Evolutionary conservation across 352 stramenopile genomes (phyloP).

Genomic region (Pythium periplocum): DNA sequence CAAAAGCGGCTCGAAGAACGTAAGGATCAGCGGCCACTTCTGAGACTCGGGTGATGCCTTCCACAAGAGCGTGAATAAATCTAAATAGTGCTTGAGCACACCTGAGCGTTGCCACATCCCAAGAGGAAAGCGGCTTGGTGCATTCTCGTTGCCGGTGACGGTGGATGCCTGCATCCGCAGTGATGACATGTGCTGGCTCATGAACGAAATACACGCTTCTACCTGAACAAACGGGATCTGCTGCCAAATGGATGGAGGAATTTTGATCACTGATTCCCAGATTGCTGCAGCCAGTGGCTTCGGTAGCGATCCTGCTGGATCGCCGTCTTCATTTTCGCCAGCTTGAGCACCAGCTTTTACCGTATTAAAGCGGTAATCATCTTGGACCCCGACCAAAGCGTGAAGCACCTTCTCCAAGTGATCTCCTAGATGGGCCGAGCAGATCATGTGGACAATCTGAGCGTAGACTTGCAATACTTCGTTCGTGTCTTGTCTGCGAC

Average conservation of each 20-base stretch:
- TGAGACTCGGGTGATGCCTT: conserved; percentile 46
- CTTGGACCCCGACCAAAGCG: conserved; percentile 70
- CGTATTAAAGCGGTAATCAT: conserved; percentile 73
- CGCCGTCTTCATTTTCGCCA: conserved; percentile 7
- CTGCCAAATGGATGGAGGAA: conserved; percentile 17
- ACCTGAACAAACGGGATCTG: conserved; percentile 21
- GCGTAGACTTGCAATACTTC: conserved; percentile 71
- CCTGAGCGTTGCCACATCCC: conserved; percentile 54
- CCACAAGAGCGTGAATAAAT: conserved; percentile 71
- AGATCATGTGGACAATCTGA: conserved; percentile 67
- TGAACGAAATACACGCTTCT: conserved; percentile 18
- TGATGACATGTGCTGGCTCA: conserved; percentile 23
- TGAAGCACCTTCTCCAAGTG: conserved; percentile 81
- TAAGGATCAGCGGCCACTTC: conserved; percentile 63
- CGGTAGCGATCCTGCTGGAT: conserved; percentile 16
- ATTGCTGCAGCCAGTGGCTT: conserved; percentile 54
- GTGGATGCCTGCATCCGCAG: conserved; percentile 22
- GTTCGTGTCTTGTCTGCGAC: conserved; percentile 13
- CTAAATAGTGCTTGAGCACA: conserved; percentile 71
- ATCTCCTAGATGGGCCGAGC: conserved; percentile 56
- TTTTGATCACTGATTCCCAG: conserved; percentile 42
- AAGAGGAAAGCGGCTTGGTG: conserved; percentile 4
- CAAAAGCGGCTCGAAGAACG: conserved; percentile 76
- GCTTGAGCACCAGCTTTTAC: conserved; percentile 8
- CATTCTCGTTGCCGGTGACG: conserved; percentile 1